Base-by-base conservation (phyloP, 192 early-diverging fungal genomes). In the Chytriomyces sp. region DNA sequence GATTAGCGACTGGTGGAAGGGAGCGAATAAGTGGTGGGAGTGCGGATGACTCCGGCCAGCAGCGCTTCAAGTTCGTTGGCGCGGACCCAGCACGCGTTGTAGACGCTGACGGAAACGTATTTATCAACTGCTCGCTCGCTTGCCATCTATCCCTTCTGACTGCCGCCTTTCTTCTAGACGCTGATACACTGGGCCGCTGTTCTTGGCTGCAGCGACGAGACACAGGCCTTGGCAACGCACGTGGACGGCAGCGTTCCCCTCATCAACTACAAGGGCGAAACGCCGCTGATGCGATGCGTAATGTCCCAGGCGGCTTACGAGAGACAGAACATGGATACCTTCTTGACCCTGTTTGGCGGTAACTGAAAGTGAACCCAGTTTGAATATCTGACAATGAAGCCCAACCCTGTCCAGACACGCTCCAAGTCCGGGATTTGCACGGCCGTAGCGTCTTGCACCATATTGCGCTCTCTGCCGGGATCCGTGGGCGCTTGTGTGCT, bases 131-230 rank as follows among this genome's bases (percentile, higher is more conserved):
- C 35, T 35, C 3, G 20, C 53, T 57, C 3, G 0, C 13, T 57
- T 20, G 53, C 0, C 3, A 57, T 57, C 13, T 20, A 57, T 57
- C 53, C 53, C 13, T 57, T 20, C 0, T 20, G 53, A 57, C 13
- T 35, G 35, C 28, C 2, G 28, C 28, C 0, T 35, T 35, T 35
- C 35, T 35, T 35, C 3, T 20, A 99, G 79, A 94, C 95, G 0
- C 88, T 95, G 1, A 79, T 97, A 6, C 97, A 99, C 76, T 99
- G 97, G 97, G 96, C 97, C 10, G 92, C 95, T 0, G 93, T 95
- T 7, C 81, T 97, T 23, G 96, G 90, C 0, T 82, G 92, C 61
- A 86, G 93, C 50, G 84, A 88, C 44, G 84, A 94, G 28, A 90
- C 93, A 46, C 77, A 93, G 28, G 81, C 97, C 26, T 72, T 97